A percentile compares a stretch with the other conserved stretches of the same genome.
Evolutionary conservation across 1,284 basidiomycete genomes (phyloP).

Genomic region (Paramarasmius palmivorus): DNA sequence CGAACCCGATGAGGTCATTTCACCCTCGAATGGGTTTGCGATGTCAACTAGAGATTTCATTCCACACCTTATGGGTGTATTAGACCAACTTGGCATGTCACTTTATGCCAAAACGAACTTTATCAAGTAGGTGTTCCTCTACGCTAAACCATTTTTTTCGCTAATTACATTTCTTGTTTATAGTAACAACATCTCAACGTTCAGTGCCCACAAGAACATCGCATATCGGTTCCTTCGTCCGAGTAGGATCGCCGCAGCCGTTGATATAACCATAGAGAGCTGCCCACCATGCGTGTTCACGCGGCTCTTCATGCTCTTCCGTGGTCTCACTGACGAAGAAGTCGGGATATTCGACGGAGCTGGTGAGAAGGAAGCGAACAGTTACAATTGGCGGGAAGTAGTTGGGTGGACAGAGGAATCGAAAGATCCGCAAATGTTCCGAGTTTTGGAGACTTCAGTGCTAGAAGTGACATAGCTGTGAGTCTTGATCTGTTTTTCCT

Average conservation of each 20-base stretch:
- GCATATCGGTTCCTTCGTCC: conserved; percentile 84
- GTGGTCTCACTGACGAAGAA: conserved; percentile 79
- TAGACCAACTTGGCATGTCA: conserved; percentile 79
- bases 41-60: conserved; percentile 79
- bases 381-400: conserved; percentile 73
- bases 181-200: conserved; percentile 73
- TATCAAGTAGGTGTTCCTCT: conserved; percentile 57
- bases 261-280: conserved; percentile 74
- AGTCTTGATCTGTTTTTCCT: conserved; percentile 1
- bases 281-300: conserved; percentile 77
- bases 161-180: conserved; percentile 6
- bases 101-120: conserved; percentile 76
- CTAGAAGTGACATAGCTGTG: conserved; percentile 59
- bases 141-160: conserved; percentile 1
- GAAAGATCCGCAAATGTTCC: conserved; percentile 70
- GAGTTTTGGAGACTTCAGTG: conserved; percentile 74
- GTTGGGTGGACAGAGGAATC: conserved; percentile 77
- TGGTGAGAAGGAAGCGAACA: conserved; percentile 81
- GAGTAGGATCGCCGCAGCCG: conserved; percentile 73
- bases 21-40: conserved; percentile 76
- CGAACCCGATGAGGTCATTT: conserved; percentile 72
- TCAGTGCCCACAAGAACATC: conserved; percentile 75
- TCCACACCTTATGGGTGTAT: conserved; percentile 71
- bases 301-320: conserved; percentile 81
- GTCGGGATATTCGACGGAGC: conserved; percentile 69